Base-by-base conservation (phyloP, 805 yeast species). In the Candida nemodendra region DNA sequence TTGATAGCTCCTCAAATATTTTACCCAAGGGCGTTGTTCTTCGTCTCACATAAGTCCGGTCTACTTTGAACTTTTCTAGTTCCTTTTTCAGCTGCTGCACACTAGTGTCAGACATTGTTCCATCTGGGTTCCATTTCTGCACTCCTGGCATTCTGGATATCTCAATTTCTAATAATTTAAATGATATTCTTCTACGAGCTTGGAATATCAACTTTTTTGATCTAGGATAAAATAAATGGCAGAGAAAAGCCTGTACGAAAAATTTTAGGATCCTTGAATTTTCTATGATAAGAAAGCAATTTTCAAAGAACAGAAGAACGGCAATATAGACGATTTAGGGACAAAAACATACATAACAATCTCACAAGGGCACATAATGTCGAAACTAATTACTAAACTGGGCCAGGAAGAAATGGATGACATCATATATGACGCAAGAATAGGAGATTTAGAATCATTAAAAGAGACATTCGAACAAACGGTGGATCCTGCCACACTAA, bases 381-480 rank as follows among this genome's bases (percentile, higher is more conserved):
- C 45, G 2, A 53, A 54, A 39, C 45, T 56, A n/a, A 27, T 30
- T 9, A 42, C 54, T 5, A 32, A 36, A 7, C 64, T 76, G 24
- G 60, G 72, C 5, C 85, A 79, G 56, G 96, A 89, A 48, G 95
- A 89, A 51, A 80, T 79, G 67, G 96, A 86, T 46, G 81, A 84
- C 34, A 76, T 90, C 39, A 71, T 89, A 32, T 80, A 79, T 40
- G 95, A 87, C 53, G 87, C 96, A 29, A 77, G 99, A 58, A 80
- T 72, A 22, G 97, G 97, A 5, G 98, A 91, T 51, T 61, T 88
- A 30, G 95, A 83, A 30, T 74, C 84, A 0, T 62, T 93, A 38
- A 70, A 75, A 51, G 85, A 74, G 44, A 77, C 85, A 27, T 84
- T 93, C 51, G 67, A 73, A 13, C 76, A 76, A 36, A 68, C 56